Conservation (phyloP, 306 rosid species). For the Cicer chorassanicum region DNA sequence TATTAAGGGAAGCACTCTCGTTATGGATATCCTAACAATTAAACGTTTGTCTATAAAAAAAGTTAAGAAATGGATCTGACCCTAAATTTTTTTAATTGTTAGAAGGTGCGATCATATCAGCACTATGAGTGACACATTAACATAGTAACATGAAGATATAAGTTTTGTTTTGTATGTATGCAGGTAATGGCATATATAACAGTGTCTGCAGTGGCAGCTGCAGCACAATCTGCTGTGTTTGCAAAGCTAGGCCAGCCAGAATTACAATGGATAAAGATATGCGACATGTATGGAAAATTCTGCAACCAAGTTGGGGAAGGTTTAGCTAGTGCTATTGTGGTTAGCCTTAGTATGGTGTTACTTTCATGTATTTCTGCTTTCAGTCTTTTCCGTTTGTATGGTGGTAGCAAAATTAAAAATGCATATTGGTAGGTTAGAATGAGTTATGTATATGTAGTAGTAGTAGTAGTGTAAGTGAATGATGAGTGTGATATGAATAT, state of each 20-base stretch:
- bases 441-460: too few species aligned
- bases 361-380: slow-evolving; percentile 82
- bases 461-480: too few species aligned
- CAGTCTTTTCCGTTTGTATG: slow-evolving; percentile 85
- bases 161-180: slow-evolving; percentile 17
- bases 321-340: slow-evolving; percentile 65
- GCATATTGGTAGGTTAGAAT: slow-evolving; percentile 50
- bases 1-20: too few species aligned
- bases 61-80: not conserved
- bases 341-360: slow-evolving; percentile 64
- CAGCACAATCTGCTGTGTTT: slow-evolving; percentile 65
- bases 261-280: slow-evolving; percentile 80
- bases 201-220: slow-evolving; percentile 70
- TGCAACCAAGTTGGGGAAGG: slow-evolving; percentile 92
- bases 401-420: slow-evolving; percentile 56
- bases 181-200: slow-evolving; percentile 82
- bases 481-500: slow-evolving; percentile 25
- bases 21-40: too few species aligned
- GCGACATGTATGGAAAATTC: slow-evolving; percentile 80
- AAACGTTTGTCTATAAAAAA: too few species aligned
- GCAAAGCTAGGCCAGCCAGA: slow-evolving; percentile 84
- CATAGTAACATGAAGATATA: not conserved
- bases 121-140: not conserved
- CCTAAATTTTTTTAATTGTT: not conserved
- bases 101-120: too few species aligned